Evolutionary conservation across 1,284 basidiomycete species (phyloP).

Genomic region (Boletus mariae): DNA sequence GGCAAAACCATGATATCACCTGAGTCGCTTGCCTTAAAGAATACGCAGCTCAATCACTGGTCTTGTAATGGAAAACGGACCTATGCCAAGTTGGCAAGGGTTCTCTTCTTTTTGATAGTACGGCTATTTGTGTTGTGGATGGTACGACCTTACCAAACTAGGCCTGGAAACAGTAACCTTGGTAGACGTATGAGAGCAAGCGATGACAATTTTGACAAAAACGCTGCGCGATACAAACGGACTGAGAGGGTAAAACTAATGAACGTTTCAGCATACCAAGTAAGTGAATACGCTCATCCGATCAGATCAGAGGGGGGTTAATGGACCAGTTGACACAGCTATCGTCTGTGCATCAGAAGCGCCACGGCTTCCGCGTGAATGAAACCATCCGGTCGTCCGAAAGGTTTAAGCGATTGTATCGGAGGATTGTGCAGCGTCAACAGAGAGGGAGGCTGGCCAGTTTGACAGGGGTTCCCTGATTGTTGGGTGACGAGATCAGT

Average conservation of each 20-base stretch:
- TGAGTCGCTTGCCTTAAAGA: neutral
- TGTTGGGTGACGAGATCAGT: neutral
- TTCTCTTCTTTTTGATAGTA: neutral
- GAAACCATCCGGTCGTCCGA: neutral
- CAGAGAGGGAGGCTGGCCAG: conserved; percentile 29
- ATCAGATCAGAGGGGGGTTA: neutral
- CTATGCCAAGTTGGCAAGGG: neutral
- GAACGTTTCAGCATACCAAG: neutral
- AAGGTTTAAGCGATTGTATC: conserved; percentile 22
- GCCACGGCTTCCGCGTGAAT: neutral
- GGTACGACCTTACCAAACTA: neutral
- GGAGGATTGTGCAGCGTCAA: conserved; percentile 18
- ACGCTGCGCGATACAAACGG: neutral
- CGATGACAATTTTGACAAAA: neutral
- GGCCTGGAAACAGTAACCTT: neutral
- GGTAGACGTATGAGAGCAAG: neutral
- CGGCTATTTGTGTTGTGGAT: neutral
- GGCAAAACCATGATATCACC: neutral
- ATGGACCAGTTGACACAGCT: neutral
- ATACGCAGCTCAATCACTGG: neutral
- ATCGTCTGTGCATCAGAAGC: neutral
- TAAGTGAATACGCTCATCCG: neutral
- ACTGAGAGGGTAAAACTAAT: neutral
- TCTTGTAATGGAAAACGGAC: neutral
- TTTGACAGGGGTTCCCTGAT: conserved; percentile 23